Evolutionary conservation across 129 eudicot genomes (phyloP).

Genomic region (Oenanthe sinensis): DNA sequence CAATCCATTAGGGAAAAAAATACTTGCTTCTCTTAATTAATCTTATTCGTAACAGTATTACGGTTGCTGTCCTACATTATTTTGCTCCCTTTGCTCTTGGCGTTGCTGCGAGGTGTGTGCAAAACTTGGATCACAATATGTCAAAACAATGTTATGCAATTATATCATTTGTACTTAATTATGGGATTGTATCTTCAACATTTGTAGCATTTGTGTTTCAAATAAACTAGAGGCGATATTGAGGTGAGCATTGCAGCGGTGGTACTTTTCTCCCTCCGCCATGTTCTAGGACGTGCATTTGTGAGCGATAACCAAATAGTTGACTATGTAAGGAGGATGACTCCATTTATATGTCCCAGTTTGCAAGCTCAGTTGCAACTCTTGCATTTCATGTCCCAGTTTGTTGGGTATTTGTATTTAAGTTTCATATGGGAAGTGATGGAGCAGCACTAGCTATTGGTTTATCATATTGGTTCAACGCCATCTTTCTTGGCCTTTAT

Average conservation of each 20-base stretch:
- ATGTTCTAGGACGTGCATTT: constrained; percentile 16
- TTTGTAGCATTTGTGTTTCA: constrained; percentile 5
- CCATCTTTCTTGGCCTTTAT: constrained; percentile 17
- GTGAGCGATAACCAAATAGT: constrained; percentile 24
- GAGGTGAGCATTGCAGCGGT: constrained; percentile 15
- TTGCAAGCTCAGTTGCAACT: constrained; percentile 21
- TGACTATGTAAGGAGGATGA: constrained; percentile 10
- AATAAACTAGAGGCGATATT: constrained; percentile 18
- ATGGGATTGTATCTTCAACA: not conserved
- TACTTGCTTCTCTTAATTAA: not conserved
- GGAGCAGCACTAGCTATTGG: constrained; percentile 36
- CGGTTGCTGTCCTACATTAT: not conserved
- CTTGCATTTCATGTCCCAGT: constrained; percentile 23
- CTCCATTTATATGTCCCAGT: constrained; percentile 17
- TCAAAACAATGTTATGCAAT: not conserved
- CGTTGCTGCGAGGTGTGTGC: constrained; percentile 1
- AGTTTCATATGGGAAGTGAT: constrained; percentile 17
- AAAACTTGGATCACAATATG: not conserved
- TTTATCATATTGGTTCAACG: constrained; percentile 27
- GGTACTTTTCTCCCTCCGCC: not conserved
- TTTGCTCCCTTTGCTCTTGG: not conserved
- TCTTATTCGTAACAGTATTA: not conserved
- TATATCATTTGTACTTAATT: not conserved
- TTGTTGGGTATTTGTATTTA: constrained; percentile 30
- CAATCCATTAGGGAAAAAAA: not conserved